Percentiles rank a stretch among this genome's conserved stretches.
These are phyloP conservation scores for Viola odorata DNA, from an alignment of 345 rosid species.

Conservation along the genomic window DNA sequence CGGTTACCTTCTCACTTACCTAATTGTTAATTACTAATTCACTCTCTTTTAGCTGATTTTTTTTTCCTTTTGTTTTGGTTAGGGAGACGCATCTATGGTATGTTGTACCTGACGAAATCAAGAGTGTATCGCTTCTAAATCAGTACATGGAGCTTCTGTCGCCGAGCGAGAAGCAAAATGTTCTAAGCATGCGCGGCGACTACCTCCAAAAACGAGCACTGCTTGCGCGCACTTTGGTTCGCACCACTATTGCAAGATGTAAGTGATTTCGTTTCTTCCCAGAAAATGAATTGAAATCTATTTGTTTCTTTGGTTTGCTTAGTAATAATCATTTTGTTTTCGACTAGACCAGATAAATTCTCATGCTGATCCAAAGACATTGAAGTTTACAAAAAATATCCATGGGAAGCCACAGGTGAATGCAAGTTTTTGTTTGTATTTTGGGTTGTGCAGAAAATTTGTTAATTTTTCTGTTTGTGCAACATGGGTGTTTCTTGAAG, in stretches of 20 bases:
- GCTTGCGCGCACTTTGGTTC: conserved; percentile 77
- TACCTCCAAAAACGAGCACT: conserved; percentile 69
- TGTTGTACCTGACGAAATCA: conserved; percentile 70
- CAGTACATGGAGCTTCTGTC: conserved; percentile 62
- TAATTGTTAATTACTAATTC: background rate
- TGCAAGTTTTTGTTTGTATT: background rate
- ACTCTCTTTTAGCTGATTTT: background rate
- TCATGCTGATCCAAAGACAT: conserved; percentile 46
- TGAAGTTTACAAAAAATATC: conserved; percentile 66
- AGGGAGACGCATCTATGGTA: conserved; percentile 95
- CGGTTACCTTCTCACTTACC: conserved; percentile 45
- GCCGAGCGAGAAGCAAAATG: conserved; percentile 58
- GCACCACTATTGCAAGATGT: conserved; percentile 93
- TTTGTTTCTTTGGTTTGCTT: background rate
- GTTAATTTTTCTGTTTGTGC: too few species aligned
- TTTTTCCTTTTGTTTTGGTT: background rate
- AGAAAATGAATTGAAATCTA: too few species aligned
- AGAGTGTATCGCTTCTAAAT: conserved; percentile 46
- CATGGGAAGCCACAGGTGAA: conserved; percentile 96
- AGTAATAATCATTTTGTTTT: background rate
- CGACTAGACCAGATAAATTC: conserved; percentile 25
- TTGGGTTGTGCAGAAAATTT: background rate
- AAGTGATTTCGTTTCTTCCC: conserved; percentile 11
- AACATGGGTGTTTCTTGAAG: background rate
- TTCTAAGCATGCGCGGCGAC: conserved; percentile 46